A percentile compares a stretch with the other conserved stretches of the same genome.
Conservation (phyloP, 306 rosid species). For the Malus asiatica region DNA sequence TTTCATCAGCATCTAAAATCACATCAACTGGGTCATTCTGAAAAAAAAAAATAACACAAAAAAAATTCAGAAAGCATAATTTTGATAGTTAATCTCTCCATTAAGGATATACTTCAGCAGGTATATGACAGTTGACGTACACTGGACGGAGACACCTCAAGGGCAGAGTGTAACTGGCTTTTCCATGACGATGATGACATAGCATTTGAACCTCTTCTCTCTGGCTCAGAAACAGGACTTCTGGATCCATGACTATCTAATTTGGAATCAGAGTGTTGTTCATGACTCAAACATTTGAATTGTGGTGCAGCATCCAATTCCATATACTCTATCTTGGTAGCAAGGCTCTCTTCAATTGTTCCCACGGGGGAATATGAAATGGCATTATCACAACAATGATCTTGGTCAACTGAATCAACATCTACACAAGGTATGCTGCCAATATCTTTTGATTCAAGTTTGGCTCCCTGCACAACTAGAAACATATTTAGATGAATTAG, state of each 20-base stretch:
- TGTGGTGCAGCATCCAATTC: slow-evolving; percentile 20
- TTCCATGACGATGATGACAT: slow-evolving; percentile 21
- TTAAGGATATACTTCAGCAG: slow-evolving; percentile 5
- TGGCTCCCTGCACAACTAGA: slow-evolving; percentile 33
- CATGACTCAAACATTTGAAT: slow-evolving; percentile 25
- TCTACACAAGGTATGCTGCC: slow-evolving; percentile 31
- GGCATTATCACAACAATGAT: slow-evolving; percentile 27
- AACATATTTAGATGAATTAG: slow-evolving; percentile 4
- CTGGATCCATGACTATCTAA: slow-evolving; percentile 21
- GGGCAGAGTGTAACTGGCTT: slow-evolving; percentile 33
- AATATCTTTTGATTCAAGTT: slow-evolving; percentile 23
- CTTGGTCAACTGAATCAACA: slow-evolving; percentile 29
- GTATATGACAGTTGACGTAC: slow-evolving; percentile 34
- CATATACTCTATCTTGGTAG: slow-evolving; percentile 20
- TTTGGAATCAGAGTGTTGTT: slow-evolving; percentile 15
- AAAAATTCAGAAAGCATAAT: neutral
- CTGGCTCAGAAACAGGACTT: slow-evolving; percentile 18
- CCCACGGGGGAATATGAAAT: slow-evolving; percentile 19
- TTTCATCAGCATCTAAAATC: slow-evolving; percentile 44
- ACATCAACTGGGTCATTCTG: slow-evolving; percentile 53
- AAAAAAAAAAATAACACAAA: neutral
- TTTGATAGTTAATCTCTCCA: slow-evolving; percentile 1
- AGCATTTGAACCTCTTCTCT: slow-evolving; percentile 22
- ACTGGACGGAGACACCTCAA: slow-evolving; percentile 39
- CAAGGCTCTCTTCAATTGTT: slow-evolving; percentile 25